Evolutionary conservation across 2,329 filamentous ascomycete species (phyloP), one percentile per base, ranked within the genome.

Genomic region (Chaetomiaceae sp.): DNA sequence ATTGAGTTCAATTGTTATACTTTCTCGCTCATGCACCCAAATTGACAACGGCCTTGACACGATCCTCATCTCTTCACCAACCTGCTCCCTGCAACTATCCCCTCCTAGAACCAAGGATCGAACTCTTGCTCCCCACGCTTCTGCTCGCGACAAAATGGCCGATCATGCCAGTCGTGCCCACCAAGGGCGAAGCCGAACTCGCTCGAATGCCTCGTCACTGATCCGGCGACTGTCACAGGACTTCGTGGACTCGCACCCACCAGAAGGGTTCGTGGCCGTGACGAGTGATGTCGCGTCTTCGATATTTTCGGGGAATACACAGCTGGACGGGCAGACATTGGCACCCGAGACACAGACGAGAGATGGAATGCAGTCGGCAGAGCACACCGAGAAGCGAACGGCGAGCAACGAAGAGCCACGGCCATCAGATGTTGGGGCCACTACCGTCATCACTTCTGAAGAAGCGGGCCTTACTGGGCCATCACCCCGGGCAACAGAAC

Each of bases 91-190:
- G n/a, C n/a, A n/a, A n/a, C n/a, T n/a, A n/a, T n/a, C n/a, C n/a
- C n/a, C n/a, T n/a, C n/a, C n/a, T n/a, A n/a, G n/a, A n/a, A n/a
- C n/a, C n/a, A n/a, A n/a, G n/a, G n/a, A n/a, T n/a, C n/a, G n/a
- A n/a, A n/a, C n/a, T n/a, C n/a, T n/a, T n/a, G n/a, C n/a, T n/a
- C n/a, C n/a, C 4, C 29, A 25, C 11, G 6, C 9, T 13, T 7
- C 8, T 20, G 3, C 21, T 30, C 23, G 8, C 82, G 32, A 87
- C 85, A 2, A 75, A 84, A 65, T 88, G 53, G 27, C 37, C 27
- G 41, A 53, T 1, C 38, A 33, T 20, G n/a, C 42, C 10, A 23
- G 87, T 65, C 9, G 27, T 20, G 3, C 23, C 5, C n/a, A 16
- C 20, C 33, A 33, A n/a, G 38, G 29, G 11, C 54, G 42, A 27